Evolutionary conservation across 805 yeast species (phyloP).

Genomic region (Sugiyamaella marilandica): DNA sequence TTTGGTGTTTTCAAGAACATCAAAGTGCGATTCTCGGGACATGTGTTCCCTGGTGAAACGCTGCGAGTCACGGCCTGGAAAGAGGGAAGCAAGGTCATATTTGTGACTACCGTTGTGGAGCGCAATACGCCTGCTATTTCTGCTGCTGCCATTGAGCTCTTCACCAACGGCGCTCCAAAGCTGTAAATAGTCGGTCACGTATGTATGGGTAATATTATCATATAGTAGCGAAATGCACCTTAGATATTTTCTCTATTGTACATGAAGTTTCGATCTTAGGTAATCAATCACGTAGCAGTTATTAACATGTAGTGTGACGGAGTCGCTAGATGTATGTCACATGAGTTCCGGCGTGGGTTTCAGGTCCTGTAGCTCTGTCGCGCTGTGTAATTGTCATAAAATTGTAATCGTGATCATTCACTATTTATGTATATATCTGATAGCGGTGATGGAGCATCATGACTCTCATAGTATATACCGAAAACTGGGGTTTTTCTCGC

Average conservation of each 20-base stretch:
- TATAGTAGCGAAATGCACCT: background rate
- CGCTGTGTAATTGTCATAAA: too few relatives aligned
- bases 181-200: conserved; percentile 1
- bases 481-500: conserved; percentile 14
- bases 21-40: conserved; percentile 85
- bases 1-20: conserved; percentile 79
- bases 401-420: background rate
- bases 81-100: conserved; percentile 60
- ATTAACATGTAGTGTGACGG: too few relatives aligned
- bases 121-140: conserved; percentile 74
- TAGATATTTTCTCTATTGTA: background rate
- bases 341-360: too few relatives aligned
- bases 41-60: conserved; percentile 93
- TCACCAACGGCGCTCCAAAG: conserved; percentile 10
- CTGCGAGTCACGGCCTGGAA: conserved; percentile 82
- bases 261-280: background rate
- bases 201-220: background rate
- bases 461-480: conserved; percentile 16
- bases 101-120: conserved; percentile 78
- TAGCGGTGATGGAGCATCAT: background rate
- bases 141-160: conserved; percentile 75
- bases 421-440: background rate
- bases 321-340: too few relatives aligned
- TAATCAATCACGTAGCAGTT: too few relatives aligned
- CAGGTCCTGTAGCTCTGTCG: too few relatives aligned